Percentiles rank a stretch among this genome's conserved stretches.
Conservation (phyloP, 306 rosid species). For the Rosa lucieae region DNA sequence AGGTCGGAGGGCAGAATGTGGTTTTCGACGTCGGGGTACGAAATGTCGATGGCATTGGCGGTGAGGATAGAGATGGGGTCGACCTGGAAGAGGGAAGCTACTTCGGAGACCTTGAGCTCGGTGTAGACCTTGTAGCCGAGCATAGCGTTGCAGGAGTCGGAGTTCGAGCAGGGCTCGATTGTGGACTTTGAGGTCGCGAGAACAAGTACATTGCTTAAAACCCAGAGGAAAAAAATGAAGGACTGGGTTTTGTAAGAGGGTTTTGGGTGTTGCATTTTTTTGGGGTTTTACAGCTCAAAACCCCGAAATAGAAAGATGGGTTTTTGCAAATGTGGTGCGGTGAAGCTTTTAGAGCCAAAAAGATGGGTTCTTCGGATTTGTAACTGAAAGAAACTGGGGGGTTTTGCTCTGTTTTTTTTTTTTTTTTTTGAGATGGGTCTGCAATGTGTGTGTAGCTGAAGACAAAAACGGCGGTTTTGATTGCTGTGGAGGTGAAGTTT, state of each 20-base stretch:
- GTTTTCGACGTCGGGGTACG: slow-evolving; percentile 92
- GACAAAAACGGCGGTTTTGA: background rate
- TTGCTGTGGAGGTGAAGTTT: background rate
- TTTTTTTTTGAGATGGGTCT: background rate
- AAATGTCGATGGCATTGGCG: slow-evolving; percentile 86
- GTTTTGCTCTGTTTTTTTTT: background rate
- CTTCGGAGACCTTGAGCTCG: slow-evolving; percentile 91
- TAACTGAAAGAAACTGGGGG: background rate
- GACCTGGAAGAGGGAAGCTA: slow-evolving; percentile 84
- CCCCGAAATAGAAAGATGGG: background rate
- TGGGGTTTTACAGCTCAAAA: background rate
- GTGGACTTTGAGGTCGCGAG: slow-evolving; percentile 66
- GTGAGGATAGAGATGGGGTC: slow-evolving; percentile 85
- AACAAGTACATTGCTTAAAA: slow-evolving; percentile 28
- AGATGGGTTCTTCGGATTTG: background rate
- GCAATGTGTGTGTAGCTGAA: background rate
- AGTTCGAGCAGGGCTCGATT: slow-evolving; percentile 94
- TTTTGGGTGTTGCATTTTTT: slow-evolving; percentile 36
- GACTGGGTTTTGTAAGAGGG: slow-evolving; percentile 17
- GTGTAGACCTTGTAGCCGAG: slow-evolving; percentile 93
- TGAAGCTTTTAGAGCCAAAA: background rate
- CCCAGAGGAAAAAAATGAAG: slow-evolving; percentile 19
- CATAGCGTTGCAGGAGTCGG: slow-evolving; percentile 77
- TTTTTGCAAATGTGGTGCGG: background rate
- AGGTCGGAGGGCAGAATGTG: slow-evolving; percentile 86